Evolutionary conservation across 176 grass and related monocot species (phyloP), one percentile per base, ranked within the genome.

Genomic region (Microstegium vimineum): DNA sequence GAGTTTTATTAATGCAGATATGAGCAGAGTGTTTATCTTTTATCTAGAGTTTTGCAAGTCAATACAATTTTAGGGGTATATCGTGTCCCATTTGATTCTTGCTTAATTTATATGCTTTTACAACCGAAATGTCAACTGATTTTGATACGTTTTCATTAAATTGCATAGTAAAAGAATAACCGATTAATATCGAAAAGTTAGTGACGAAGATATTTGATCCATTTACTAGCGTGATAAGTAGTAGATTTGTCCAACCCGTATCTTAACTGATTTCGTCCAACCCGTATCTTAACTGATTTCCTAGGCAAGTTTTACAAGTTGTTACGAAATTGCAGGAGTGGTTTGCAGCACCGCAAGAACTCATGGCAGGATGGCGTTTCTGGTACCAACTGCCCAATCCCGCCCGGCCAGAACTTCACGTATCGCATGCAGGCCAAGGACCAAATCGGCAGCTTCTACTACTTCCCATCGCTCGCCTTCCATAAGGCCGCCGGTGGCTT

Each of bases 311-410:
- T 23, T 6, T 8, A 15, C 22, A 26, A 8, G 10, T 1, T 32
- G 36, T 11, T 51, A 26, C 4, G 3, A 27, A 52, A 65, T 62
- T 4, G 23, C 34, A 95, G 92, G 90, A 94, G 93, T 17, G 95
- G 95, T 9, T 69, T 98, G 32, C 95, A 98, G 61, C 88, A 93
- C 3, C 91, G 90, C 27, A 94, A 86, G 65, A 88, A 93, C 37
- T 98, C 92, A 37, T 98, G 92, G 92, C 80, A 98, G 41, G 95
- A 98, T 17, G 95, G 95, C 3, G 90, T 98, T 52, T 88, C 66
- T 1, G 92, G 92, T 14, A 98, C 95, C 27, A 95, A 91, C 74
- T 95, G 95, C 52, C 90, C 92, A 0, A 95, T 98, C 54, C 90
- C 84, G 0, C 86, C 95, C 0, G 90, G 85, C 2, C 82, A 88